Conservation (phyloP, 108 stramenopile species). For the Cylindrotheca closterium region DNA sequence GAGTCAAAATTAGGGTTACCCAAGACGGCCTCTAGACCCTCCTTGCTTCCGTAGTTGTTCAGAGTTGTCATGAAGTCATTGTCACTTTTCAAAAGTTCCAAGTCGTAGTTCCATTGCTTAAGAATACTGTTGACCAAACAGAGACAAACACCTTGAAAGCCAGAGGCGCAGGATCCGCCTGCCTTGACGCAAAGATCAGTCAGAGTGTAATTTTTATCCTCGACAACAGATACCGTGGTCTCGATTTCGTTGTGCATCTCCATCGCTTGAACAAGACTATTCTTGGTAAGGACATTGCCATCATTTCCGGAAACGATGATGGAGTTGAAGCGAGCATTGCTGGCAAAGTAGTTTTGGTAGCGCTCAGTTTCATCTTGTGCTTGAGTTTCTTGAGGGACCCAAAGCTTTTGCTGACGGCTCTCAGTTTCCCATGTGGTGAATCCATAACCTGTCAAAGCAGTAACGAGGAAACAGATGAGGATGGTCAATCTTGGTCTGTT, state of each 20-base stretch:
- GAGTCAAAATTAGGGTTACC: slow-evolving; percentile 45
- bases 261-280: slow-evolving; percentile 42
- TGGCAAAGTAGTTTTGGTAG: slow-evolving; percentile 41
- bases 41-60: slow-evolving; percentile 34
- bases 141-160: slow-evolving; percentile 34
- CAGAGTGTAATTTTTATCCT: slow-evolving; percentile 28
- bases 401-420: slow-evolving; percentile 58
- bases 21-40: slow-evolving; percentile 48
- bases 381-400: slow-evolving; percentile 65
- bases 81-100: slow-evolving; percentile 47
- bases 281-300: slow-evolving; percentile 56
- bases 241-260: slow-evolving; percentile 47
- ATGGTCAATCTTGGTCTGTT: slow-evolving; percentile 51
- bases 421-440: slow-evolving; percentile 54
- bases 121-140: slow-evolving; percentile 56
- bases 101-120: slow-evolving; percentile 67
- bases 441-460: slow-evolving; percentile 34
- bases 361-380: slow-evolving; percentile 45
- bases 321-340: slow-evolving; percentile 40
- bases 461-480: slow-evolving; percentile 33
- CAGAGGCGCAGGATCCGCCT: slow-evolving; percentile 49
- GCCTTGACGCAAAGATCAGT: slow-evolving; percentile 46
- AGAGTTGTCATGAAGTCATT: slow-evolving; percentile 49
- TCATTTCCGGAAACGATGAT: slow-evolving; percentile 26
- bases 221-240: slow-evolving; percentile 15